Evolutionary conservation across 805 yeast genomes (phyloP), one percentile per base, ranked within the genome.

Genomic region (Saccharomycopsis vini): DNA sequence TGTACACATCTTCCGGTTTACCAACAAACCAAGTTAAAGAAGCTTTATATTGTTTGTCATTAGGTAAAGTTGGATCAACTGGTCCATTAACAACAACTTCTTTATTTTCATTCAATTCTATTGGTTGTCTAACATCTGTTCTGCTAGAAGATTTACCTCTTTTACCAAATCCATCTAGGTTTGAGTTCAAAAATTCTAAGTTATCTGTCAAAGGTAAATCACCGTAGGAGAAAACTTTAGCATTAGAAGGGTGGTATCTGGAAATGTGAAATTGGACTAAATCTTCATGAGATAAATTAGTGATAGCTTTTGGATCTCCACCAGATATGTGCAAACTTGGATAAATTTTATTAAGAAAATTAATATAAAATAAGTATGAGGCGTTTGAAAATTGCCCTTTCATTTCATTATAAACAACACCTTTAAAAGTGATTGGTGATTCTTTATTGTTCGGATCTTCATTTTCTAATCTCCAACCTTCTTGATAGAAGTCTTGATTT

Each of bases 331-430:
- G 73, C 54, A 92, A 66, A 6, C 89, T 74, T 2, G 95, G 92
- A 55, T 87, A 92, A 10, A 92, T 72, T 5, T 84, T 65, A 61
- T 86, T 84, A 56, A 84, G 87, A 66, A 80, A 90, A 50, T 79
- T 76, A 56, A 81, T 85, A 76, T 89, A 90, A 59, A 72, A 88
- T 50, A 80, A 73, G 61, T 92, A 92, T 2, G 89, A 76, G 0
- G 95, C 75, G 60, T 87, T 90, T 0, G 95, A 83, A 57, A 86
- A 76, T 62, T 90, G 97, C 6, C 98, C 98, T 62, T 92, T 92
- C 98, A 92, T 92, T 64, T 92, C 98, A 59, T 92, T 92, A 60
- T 84, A 92, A 2, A 92, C 98, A 28, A 92, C 98, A 37, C 98
- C 98, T 62, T 92, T 92, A 62, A 87, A 86, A 3, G 67, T 68